phyloP scores from a whole-genome alignment of 768 basidiomycete species.

The Tulasnella sp. region DNA sequence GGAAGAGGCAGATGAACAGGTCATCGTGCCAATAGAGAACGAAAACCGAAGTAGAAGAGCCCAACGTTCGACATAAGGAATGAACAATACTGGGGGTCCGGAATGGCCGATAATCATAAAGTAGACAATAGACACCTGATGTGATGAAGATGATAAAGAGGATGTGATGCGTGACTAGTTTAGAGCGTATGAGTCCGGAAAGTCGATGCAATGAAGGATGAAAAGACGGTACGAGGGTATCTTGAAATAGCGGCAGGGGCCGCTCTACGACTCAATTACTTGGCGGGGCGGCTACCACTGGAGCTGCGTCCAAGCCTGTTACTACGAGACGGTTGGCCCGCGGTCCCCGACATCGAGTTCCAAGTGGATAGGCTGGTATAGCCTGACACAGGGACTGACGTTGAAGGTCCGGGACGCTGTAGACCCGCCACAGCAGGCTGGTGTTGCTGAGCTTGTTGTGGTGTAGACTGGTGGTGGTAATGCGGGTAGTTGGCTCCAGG shows the following conservation, averaged over 20 bases:
- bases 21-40: no score
- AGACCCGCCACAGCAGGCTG: not conserved
- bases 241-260: no score
- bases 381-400: not conserved
- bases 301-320: not conserved
- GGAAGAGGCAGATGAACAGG: no score
- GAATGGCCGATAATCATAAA: no score
- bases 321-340: not conserved
- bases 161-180: not conserved
- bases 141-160: not conserved
- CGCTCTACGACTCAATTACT: not conserved
- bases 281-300: not conserved
- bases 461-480: constrained; percentile 1
- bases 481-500: not conserved
- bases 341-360: not conserved
- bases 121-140: no score
- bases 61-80: no score
- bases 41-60: no score
- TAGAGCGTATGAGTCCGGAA: not conserved
- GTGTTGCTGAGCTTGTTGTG: not conserved
- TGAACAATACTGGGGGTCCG: no score
- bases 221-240: no score
- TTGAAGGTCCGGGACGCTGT: not conserved
- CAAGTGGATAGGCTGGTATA: constrained; percentile 4
- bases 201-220: not conserved